Base-by-base conservation (phyloP, 768 basidiomycete species). In the Strobilomyces confusus region DNA sequence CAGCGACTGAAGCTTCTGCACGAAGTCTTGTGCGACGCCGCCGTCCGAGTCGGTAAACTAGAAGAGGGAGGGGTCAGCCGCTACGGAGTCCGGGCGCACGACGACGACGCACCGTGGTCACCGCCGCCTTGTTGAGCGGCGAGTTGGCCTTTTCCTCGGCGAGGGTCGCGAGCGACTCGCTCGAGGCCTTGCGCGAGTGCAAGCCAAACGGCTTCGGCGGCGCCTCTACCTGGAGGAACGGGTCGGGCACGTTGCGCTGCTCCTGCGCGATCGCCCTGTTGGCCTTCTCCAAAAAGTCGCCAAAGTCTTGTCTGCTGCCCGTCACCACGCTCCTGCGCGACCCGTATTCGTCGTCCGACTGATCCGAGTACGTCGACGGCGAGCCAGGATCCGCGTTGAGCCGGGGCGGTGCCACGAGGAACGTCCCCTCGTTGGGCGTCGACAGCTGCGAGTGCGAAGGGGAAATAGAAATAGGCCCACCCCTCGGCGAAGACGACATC, bases 11-110 rank as follows among this genome's bases (percentile, higher is more conserved):
- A 97, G 72, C 68, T 88, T 92, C 62, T 89, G 83, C 9, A 93
- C 89, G 70, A 95, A 97, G 51, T 90, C 86, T 33, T 86, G 81
- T 11, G 92, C 89, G 46, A 97, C 93, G 44, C 91, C 91, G 33
- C 94, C 94, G 67, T 95, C 92, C 1, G 90, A 79, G 68, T 95
- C 94, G 20, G 94, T 95, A 72, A 97, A 97, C 88, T 93, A 48
- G 37, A 55, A 36, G 14, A 44, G 9, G n/a, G n/a, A n/a, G n/a
- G n/a, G 38, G 19, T 55, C 41, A 56, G 51, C 26, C 4, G 17
- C 8, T 4, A 37, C 5, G 45, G 54, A 44, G 29, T 34, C 19
- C 47, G 30, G 34, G 17, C 0, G 25, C 38, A 38, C 23, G 41
- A 25, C 3, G 30, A 36, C 30, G 14, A 5, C 81, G 59, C 63